Evolutionary conservation across 2,329 filamentous ascomycete genomes (phyloP).

Genomic region (Chaetoscypha palmicola): DNA sequence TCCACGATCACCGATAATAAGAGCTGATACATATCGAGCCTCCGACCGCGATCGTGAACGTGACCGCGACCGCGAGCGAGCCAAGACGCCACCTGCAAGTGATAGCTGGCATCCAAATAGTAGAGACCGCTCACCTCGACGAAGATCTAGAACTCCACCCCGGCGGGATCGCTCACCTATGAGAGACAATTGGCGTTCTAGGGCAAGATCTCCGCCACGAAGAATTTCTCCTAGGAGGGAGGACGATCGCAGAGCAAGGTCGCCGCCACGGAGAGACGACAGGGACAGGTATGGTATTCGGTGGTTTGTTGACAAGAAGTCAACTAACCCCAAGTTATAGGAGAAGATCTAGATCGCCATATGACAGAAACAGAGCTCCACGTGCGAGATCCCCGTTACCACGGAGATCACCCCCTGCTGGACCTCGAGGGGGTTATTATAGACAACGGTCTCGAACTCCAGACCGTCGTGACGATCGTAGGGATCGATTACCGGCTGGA

Average conservation of each 20-base stretch:
- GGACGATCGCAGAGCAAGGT: constrained; percentile 34
- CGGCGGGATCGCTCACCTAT: constrained; percentile 28
- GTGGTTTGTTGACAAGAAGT: too few species aligned
- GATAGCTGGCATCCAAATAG: constrained; percentile 26
- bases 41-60: too few species aligned
- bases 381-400: constrained; percentile 29
- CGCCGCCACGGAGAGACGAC: constrained; percentile 30
- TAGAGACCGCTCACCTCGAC: constrained; percentile 27
- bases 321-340: too few species aligned
- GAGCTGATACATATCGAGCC: constrained; percentile 24
- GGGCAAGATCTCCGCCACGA: constrained; percentile 24
- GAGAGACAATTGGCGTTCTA: constrained; percentile 24
- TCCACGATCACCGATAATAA: constrained; percentile 18
- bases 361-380: constrained; percentile 27
- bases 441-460: constrained; percentile 45
- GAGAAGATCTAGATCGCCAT: constrained; percentile 31
- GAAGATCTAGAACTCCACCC: constrained; percentile 27
- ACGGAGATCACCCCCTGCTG: constrained; percentile 29
- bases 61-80: constrained; percentile 21
- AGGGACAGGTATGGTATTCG: too few species aligned
- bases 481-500: constrained; percentile 35
- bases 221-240: constrained; percentile 32
- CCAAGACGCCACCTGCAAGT: constrained; percentile 22
- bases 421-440: constrained; percentile 30
- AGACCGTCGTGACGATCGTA: constrained; percentile 37